These are phyloP conservation scores for Bacidia rubella DNA, from an alignment of 495 filamentous ascomycete genomes.

Conservation along the genomic window DNA sequence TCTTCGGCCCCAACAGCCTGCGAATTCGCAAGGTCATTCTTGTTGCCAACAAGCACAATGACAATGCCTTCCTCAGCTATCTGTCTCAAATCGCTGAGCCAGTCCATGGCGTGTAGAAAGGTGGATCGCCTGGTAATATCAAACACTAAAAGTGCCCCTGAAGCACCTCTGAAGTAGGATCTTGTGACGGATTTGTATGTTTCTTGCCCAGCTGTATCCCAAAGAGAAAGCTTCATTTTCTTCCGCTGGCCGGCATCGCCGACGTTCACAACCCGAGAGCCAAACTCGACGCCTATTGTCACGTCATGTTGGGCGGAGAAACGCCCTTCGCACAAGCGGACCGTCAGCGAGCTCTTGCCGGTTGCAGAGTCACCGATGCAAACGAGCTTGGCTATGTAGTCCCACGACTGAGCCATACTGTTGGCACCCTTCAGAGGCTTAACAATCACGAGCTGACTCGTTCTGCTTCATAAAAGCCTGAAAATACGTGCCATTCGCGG, in stretches of 20 bases:
- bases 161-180: constrained; percentile 79
- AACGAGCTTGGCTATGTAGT: constrained; percentile 97
- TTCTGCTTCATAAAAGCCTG: too few relatives aligned
- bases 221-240: constrained; percentile 61
- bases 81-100: constrained; percentile 82
- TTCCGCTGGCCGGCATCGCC: constrained; percentile 62
- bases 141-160: constrained; percentile 84
- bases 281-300: constrained; percentile 96
- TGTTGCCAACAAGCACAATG: constrained; percentile 90
- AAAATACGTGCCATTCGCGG: too few relatives aligned
- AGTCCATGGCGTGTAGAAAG: constrained; percentile 71
- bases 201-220: constrained; percentile 97
- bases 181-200: constrained; percentile 91
- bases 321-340: constrained; percentile 94
- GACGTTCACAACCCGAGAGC: constrained; percentile 82
- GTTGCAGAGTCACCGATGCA: constrained; percentile 92
- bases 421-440: neutral
- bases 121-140: constrained; percentile 81
- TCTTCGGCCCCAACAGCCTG: constrained; percentile 27
- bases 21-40: constrained; percentile 58
- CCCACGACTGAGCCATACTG: constrained; percentile 71
- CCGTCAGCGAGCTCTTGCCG: constrained; percentile 96
- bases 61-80: constrained; percentile 92
- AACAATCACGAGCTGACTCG: too few relatives aligned
- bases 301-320: constrained; percentile 90